Conservation (phyloP, 352 stramenopile species). For the Thraustotheca clavata region DNA sequence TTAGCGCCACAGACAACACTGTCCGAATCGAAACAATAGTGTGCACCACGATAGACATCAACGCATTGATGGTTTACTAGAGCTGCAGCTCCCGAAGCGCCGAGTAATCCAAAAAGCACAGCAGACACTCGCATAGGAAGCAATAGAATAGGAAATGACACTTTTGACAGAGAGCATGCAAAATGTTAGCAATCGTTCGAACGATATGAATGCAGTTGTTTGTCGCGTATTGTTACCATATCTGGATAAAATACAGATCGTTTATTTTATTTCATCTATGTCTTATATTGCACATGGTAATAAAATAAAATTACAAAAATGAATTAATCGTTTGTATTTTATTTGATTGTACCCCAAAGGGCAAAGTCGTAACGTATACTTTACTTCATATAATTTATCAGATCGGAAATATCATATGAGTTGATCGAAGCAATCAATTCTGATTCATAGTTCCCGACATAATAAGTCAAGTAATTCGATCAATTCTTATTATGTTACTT, state of each 20-base stretch:
- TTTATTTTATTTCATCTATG: background rate
- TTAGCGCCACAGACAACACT: background rate
- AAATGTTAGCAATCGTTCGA: background rate
- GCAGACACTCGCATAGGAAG: background rate
- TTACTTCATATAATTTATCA: too few relatives aligned
- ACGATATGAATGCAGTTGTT: background rate
- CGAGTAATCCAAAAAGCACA: background rate
- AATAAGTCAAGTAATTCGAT: too few relatives aligned
- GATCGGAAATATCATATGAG: too few relatives aligned
- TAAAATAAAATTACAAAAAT: too few relatives aligned
- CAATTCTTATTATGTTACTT: too few relatives aligned
- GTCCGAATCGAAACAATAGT: slow-evolving; percentile 5
- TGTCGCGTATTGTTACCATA: too few relatives aligned
- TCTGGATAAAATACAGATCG: background rate
- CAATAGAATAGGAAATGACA: background rate
- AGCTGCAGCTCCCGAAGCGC: background rate
- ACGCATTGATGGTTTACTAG: slow-evolving; percentile 11
- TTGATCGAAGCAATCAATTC: too few relatives aligned
- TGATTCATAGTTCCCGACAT: too few relatives aligned
- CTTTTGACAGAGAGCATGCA: background rate
- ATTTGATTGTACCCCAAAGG: too few relatives aligned
- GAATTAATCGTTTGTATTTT: too few relatives aligned
- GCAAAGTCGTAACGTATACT: too few relatives aligned
- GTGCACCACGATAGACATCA: slow-evolving; percentile 10
- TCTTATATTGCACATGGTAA: too few relatives aligned